These are phyloP conservation scores for Monilinia fructicola DNA, from an alignment of 2,329 filamentous ascomycete species.

Conservation along the genomic window DNA sequence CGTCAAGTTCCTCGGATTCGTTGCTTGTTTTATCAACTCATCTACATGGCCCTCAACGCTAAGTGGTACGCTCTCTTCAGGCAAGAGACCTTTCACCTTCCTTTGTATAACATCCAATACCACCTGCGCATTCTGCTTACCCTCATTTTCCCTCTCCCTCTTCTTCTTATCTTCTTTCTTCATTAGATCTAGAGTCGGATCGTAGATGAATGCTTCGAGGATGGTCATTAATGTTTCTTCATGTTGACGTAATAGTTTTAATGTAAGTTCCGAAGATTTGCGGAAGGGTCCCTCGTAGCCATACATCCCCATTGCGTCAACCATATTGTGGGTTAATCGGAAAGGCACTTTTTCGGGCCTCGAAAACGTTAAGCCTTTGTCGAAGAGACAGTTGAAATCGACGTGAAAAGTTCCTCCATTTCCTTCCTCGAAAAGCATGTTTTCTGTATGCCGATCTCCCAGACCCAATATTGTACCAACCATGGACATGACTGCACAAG, in stretches of 20 bases:
- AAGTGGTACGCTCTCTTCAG: conserved; percentile 85
- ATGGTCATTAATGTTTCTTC: conserved; percentile 98
- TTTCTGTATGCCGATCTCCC: conserved; percentile 94
- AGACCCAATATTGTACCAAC: conserved; percentile 91
- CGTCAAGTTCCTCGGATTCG: conserved; percentile 74
- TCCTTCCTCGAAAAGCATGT: conserved; percentile 90
- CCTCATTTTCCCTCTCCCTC: conserved; percentile 41
- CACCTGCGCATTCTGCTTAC: conserved; percentile 69
- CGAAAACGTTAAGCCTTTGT: conserved; percentile 93
- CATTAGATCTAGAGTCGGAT: conserved; percentile 91
- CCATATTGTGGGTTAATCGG: conserved; percentile 97
- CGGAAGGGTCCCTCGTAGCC: conserved; percentile 92
- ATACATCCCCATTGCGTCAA: conserved; percentile 93
- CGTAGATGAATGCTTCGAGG: conserved; percentile 93
- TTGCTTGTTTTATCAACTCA: conserved; percentile 85
- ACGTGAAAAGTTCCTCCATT: conserved; percentile 96
- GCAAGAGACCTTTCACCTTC: conserved; percentile 81
- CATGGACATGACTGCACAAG: conserved; percentile 99
- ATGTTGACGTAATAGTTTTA: conserved; percentile 80
- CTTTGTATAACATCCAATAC: conserved; percentile 86
- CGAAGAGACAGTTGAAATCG: conserved; percentile 99
- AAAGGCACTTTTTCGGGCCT: conserved; percentile 96
- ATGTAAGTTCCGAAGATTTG: conserved; percentile 83
- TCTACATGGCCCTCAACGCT: conserved; percentile 98
- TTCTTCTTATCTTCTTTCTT: conserved; percentile 59